These are phyloP conservation scores for Arctium lappa DNA, from an alignment of 129 eudicot species.

Conservation along the genomic window DNA sequence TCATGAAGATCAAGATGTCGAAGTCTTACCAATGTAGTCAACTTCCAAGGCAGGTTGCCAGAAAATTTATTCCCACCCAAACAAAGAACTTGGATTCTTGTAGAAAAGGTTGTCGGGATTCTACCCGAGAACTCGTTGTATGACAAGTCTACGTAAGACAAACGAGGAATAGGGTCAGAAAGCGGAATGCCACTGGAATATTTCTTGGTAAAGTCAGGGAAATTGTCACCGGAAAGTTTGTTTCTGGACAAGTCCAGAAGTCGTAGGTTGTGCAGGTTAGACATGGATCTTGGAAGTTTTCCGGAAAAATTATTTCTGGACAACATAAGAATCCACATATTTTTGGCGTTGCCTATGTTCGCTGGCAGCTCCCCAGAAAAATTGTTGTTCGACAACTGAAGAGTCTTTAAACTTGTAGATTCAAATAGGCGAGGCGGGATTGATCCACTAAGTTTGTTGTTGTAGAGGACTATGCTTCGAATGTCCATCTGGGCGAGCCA, in stretches of 20 bases:
- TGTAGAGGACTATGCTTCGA: conserved; percentile 30
- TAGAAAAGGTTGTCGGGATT: conserved; percentile 23
- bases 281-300: conserved; percentile 33
- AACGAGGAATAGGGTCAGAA: no score
- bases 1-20: conserved; percentile 42
- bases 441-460: conserved; percentile 27
- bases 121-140: conserved; percentile 36
- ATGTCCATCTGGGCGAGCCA: conserved; percentile 45
- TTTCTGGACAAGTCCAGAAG: conserved; percentile 36
- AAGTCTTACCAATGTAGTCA: conserved; percentile 23
- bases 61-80: conserved; percentile 39
- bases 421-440: conserved; percentile 37
- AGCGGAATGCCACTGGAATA: no score
- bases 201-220: conserved; percentile 26
- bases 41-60: conserved; percentile 30
- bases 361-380: conserved; percentile 37
- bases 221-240: conserved; percentile 26
- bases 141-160: conserved; percentile 32
- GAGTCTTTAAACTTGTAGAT: conserved; percentile 20
- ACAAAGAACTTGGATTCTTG: conserved; percentile 17
- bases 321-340: conserved; percentile 23
- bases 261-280: conserved; percentile 18
- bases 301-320: conserved; percentile 37
- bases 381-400: conserved; percentile 37
- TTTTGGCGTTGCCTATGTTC: conserved; percentile 35